These are phyloP conservation scores for Crithidia brevicula DNA, from an alignment of 208 protist genomes.

Conservation along the genomic window DNA sequence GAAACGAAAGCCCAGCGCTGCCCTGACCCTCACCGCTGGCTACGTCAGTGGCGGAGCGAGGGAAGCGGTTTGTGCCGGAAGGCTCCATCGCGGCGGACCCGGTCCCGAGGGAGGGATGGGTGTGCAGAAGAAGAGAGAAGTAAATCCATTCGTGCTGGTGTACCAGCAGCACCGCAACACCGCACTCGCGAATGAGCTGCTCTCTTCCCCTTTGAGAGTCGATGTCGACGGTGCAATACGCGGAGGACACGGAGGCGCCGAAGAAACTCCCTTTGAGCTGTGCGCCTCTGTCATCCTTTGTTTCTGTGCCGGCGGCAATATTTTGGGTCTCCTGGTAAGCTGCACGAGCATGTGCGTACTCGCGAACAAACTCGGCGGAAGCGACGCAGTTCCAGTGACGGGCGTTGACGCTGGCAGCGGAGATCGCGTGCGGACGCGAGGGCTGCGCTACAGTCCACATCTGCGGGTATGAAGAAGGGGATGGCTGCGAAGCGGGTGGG, in stretches of 20 bases:
- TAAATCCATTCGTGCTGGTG: constrained; percentile 32
- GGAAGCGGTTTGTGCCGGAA: too few species aligned
- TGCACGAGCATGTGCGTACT: neutral
- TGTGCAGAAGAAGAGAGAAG: constrained; percentile 42
- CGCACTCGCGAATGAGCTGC: constrained; percentile 1
- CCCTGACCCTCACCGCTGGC: neutral
- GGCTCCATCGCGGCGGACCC: too few species aligned
- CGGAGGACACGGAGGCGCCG: too few species aligned
- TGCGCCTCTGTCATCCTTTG: too few species aligned
- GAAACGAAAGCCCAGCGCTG: too few species aligned
- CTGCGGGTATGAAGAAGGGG: neutral
- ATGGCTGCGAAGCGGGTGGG: neutral
- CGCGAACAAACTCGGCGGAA: constrained; percentile 1
- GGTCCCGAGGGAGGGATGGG: constrained; percentile 17
- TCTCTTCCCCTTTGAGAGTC: too few species aligned
- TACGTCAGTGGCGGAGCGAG: too few species aligned
- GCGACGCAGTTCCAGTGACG: constrained; percentile 14
- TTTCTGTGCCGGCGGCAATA: too few species aligned
- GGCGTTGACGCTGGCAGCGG: neutral
- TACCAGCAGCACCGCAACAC: constrained; percentile 45
- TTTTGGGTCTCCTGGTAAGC: too few species aligned
- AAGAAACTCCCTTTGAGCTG: too few species aligned
- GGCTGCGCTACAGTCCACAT: neutral
- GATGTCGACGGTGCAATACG: too few species aligned
- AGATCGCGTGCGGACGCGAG: neutral